Base-by-base conservation (phyloP, 2,329 filamentous ascomycete genomes). In the Spiromastix sp. region DNA sequence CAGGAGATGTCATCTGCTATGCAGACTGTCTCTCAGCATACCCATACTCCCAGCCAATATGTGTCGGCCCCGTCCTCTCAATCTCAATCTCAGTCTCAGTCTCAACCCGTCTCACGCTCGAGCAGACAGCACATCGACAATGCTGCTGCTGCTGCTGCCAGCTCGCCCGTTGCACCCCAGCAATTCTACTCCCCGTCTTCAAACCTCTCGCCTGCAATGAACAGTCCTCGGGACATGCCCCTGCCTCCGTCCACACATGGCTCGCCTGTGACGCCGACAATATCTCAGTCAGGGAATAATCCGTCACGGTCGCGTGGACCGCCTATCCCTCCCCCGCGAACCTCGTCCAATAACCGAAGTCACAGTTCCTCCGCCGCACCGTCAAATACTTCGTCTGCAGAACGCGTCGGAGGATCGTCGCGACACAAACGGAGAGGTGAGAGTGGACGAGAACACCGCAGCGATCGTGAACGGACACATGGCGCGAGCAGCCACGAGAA, bases 291-390 rank as follows among this genome's bases (percentile, higher is more conserved):
- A 10, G 21, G 37, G 9, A 33, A 9, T 20, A 36, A 19, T 29
- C 11, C 39, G 47, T 36, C 62, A 72, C 63, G 60, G 73, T 67
- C 59, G 76, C 71, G 60, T 39, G 59, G 59, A 19, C 76, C 81
- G 35, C 80, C 83, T 16, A 71, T 84, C 48, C 79, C 81, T 37
- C 86, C 83, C 31, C 83, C 84, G 22, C 76, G 86, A 51, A 87
- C 83, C 5, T 93, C 86, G 10, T 91, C 85, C 28, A 81, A 77
- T 44, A 74, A 77, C 45, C 70, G 66, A 63, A 56, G 54, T 43
- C 51, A 61, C 48, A 21, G 12, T 13, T 36, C 34, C 3, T 28
- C 33, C 48, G 59, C 47, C 40, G 49, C 47, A 47, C 59, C 63
- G 42, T 60, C 63, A 42, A 47, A 52, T 46, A 29, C 48, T 37